Evolutionary conservation across 805 yeast species (phyloP), one percentile per base, ranked within the genome.

Genomic region (Scheffersomyces stipitis): DNA sequence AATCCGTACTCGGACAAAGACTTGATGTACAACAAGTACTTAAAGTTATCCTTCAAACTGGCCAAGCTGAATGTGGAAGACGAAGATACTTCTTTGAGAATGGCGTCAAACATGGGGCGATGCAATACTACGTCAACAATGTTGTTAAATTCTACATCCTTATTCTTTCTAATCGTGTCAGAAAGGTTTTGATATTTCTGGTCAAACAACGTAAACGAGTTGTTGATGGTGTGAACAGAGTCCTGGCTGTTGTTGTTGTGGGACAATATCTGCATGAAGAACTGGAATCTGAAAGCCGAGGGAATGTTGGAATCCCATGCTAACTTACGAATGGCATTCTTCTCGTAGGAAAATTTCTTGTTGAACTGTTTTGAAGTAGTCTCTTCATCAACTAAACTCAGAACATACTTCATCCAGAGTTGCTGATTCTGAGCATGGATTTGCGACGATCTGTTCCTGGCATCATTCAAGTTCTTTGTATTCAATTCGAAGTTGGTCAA

Each of bases 241-340:
- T 42, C 49, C 8, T 42, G 34, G n/a, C 48, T 42, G 18, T 44
- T 45, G 22, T 50, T 44, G 22, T 33, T 38, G 20, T 37, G 30
- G 6, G 46, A 34, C 24, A 69, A 50, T 2, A 66, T 37, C 15
- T 51, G 49, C 34, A 51, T 36, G 39, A 58, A 62, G 28, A 60
- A 62, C 18, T 56, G 54, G 40, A 45, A 65, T 8, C 64, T 41
- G 30, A 54, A 36, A 16, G 42, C 39, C 1, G 44, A 46, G 2
- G 70, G 59, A 17, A 63, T 50, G 30, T 54, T 58, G 2, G 65
- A 58, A 13, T 64, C 66, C 75, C 75, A 69, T 7, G 50, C 51
- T 36, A 67, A 50, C 31, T 56, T 61, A 18, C 73, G 45, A 34
- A 64, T 46, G 4, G 39, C 31, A 32, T 51, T 52, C 38, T 62